Evolutionary conservation across 495 filamentous ascomycete genomes (phyloP), one percentile per base, ranked within the genome.

Genomic region (Aspergillus nidulans): DNA sequence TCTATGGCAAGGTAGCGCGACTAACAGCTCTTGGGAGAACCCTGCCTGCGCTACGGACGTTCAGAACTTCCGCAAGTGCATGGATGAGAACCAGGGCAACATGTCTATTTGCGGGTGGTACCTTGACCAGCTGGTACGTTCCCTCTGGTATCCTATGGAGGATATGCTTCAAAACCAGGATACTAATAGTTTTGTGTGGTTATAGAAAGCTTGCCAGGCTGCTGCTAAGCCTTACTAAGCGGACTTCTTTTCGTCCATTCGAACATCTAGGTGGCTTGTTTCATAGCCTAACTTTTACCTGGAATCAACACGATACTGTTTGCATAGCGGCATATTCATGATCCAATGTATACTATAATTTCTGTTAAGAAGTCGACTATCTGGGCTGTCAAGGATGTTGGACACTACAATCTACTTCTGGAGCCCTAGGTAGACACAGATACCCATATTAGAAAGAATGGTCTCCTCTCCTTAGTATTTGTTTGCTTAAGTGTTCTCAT

Each of bases 101-200:
- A 85, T 97, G 86, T 85, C 88, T 69, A 96, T 96, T 63, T 98
- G 94, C 76, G 85, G 86, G 58, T 98, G 94, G 94, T 98, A 98
- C 70, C 72, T 98, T 63, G 92, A 97, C 72, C 94, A 98, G 82
- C 77, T 98, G 69, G 80, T 84, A 72, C 48, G 70, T 71, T 3
- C 43, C 16, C 24, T 42, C 26, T 34, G 28, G 44, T 36, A 16
- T 10, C 47, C 32, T 19, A 28, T 46, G 20, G 34, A 34, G n/a
- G 23, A n/a, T n/a, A n/a, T n/a, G n/a, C n/a, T n/a, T n/a, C n/a
- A 7, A 16, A 47, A 50, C 62, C 69, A 70, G 65, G 70, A 74
- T 45, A 20, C 39, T 56, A 32, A 42, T 56, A 52, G 34, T 34
- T 45, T 58, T 59, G 26, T 24, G 28, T 25, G 16, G n/a, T 13